A percentile compares a stretch with the other conserved stretches of the same genome.
These are phyloP conservation scores for Eucalyptus lansdowneana DNA, from an alignment of 345 rosid species.

Conservation along the genomic window DNA sequence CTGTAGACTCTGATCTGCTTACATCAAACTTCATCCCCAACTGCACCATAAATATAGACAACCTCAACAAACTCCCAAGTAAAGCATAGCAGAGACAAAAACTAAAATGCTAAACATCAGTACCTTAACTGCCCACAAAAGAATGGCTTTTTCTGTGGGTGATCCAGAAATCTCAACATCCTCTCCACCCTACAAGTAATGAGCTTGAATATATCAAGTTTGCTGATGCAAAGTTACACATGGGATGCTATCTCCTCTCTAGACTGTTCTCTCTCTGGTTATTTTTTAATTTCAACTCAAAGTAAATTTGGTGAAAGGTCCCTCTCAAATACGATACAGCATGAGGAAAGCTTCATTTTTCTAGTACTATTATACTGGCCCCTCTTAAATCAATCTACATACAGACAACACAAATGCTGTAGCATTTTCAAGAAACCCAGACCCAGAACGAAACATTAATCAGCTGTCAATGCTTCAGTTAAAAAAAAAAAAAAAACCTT, in stretches of 20 bases:
- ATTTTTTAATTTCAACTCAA: neutral
- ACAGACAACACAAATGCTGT: neutral
- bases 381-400: neutral
- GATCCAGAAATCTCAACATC: conserved; percentile 81
- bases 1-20: conserved; percentile 56
- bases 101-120: neutral
- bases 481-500: neutral
- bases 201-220: neutral
- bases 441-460: neutral
- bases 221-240: neutral
- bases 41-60: conserved; percentile 29
- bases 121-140: conserved; percentile 89
- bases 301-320: neutral
- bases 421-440: neutral
- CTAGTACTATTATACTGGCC: neutral
- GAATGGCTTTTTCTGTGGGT: conserved; percentile 97
- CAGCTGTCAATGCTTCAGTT: neutral
- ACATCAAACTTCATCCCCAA: conserved; percentile 86
- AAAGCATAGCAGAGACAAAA: neutral
- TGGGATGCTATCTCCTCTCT: neutral
- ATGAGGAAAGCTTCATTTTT: neutral
- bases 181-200: conserved; percentile 52
- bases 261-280: neutral
- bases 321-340: neutral
- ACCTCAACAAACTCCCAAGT: neutral